phyloP scores from a whole-genome alignment of 2,329 filamentous ascomycete genomes.

The Exophiala alcalophila region DNA sequence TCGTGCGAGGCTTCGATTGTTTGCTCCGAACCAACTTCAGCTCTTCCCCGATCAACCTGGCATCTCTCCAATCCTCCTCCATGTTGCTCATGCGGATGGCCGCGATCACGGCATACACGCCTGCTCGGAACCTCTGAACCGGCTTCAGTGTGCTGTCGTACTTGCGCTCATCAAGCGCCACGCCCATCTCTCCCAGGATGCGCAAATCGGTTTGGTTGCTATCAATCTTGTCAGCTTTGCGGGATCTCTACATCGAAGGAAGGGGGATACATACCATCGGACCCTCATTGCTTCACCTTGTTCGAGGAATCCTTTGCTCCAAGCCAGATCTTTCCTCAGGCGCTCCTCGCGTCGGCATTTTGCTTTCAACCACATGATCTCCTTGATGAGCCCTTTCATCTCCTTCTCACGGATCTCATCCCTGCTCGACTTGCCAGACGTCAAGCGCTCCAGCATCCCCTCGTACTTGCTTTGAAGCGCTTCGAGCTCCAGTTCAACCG shows the following conservation, averaged over 20 bases:
- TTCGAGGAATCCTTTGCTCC: slow-evolving; percentile 82
- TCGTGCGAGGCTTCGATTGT: slow-evolving; percentile 16
- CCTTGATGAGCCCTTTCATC: slow-evolving; percentile 77
- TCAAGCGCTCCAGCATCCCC: slow-evolving; percentile 52
- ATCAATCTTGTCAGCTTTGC: slow-evolving; percentile 30
- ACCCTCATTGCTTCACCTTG: slow-evolving; percentile 63
- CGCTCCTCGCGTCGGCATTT: slow-evolving; percentile 75
- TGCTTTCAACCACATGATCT: slow-evolving; percentile 87
- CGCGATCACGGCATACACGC: slow-evolving; percentile 44
- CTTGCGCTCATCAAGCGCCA: slow-evolving; percentile 45
- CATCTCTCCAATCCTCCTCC: slow-evolving; percentile 45
- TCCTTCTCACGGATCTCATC: slow-evolving; percentile 57
- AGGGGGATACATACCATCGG: slow-evolving; percentile 69
- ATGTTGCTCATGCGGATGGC: slow-evolving; percentile 46
- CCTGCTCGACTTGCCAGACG: slow-evolving; percentile 37
- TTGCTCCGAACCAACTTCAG: slow-evolving; percentile 32
- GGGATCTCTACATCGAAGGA: too few species aligned
- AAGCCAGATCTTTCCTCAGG: slow-evolving; percentile 76
- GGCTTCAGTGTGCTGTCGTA: slow-evolving; percentile 34
- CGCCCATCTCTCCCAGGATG: slow-evolving; percentile 79
- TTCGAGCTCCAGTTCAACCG: slow-evolving; percentile 43
- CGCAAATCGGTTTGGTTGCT: slow-evolving; percentile 91
- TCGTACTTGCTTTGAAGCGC: slow-evolving; percentile 61
- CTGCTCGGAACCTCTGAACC: slow-evolving; percentile 43
- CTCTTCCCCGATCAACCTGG: slow-evolving; percentile 44